phyloP scores from a whole-genome alignment of 495 filamentous ascomycete genomes.

The Penicillium samsonianum region DNA sequence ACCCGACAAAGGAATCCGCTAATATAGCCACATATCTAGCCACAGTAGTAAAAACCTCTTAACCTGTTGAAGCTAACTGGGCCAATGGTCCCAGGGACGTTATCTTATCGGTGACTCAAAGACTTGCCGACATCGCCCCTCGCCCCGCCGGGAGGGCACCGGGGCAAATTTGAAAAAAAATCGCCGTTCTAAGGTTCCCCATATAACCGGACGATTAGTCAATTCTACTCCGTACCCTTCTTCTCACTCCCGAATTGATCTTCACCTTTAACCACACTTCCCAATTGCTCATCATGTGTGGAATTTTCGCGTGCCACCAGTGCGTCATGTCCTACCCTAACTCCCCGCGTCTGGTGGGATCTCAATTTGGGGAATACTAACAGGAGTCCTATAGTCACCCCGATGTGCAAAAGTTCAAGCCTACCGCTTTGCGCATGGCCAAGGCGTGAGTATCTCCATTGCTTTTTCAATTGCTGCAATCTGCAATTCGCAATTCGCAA shows the following conservation, averaged over 20 bases:
- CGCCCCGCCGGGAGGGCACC: slow-evolving; percentile 30
- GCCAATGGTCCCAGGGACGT: slow-evolving; percentile 5
- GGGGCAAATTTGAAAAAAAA: slow-evolving; percentile 33
- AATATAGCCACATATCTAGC: neutral
- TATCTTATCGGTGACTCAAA: slow-evolving; percentile 55
- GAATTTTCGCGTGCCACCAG: slow-evolving; percentile 95
- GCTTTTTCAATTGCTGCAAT: slow-evolving; percentile 17
- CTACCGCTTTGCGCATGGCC: slow-evolving; percentile 89
- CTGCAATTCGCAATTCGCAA: slow-evolving; percentile 24
- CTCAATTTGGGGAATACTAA: slow-evolving; percentile 12
- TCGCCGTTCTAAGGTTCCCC: slow-evolving; percentile 20
- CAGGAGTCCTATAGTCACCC: slow-evolving; percentile 67
- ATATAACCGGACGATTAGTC: slow-evolving; percentile 24
- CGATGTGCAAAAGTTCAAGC: slow-evolving; percentile 95
- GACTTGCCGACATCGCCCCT: slow-evolving; percentile 48
- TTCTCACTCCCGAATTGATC: slow-evolving; percentile 19
- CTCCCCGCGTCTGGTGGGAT: slow-evolving; percentile 14
- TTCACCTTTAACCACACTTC: slow-evolving; percentile 14
- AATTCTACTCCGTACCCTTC: slow-evolving; percentile 15
- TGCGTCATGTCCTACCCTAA: slow-evolving; percentile 47
- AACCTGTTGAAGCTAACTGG: neutral
- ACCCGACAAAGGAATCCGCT: neutral
- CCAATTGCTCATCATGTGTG: slow-evolving; percentile 57
- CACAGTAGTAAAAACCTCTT: neutral
- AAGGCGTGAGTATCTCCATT: slow-evolving; percentile 72